Base-by-base conservation (phyloP, 768 basidiomycete genomes). In the Symmetrospora coprosmae region DNA sequence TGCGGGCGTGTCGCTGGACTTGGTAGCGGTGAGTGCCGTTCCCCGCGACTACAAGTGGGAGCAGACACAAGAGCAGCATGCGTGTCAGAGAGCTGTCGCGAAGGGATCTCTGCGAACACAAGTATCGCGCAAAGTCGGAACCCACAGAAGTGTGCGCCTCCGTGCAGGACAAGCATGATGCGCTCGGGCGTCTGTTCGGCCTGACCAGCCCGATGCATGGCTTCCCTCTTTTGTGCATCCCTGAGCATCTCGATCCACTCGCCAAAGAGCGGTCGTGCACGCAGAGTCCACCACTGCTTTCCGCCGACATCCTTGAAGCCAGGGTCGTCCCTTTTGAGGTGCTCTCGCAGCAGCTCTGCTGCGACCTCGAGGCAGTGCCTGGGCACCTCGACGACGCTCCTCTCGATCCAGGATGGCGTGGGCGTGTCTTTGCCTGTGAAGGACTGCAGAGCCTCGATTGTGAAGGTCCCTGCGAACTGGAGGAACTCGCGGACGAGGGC, bases 1-100 rank as follows among this genome's bases (percentile, higher is more conserved):
- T 97, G 35, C 90, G 81, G 6, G 91, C 91, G 67, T 82, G 81
- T 23, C 89, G 80, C 71, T 87, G 85, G 45, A 87, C 82, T 65
- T 80, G 80, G 62, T 74, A 74, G 35, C 73, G 65, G 59, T 73
- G 72, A 11, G 73, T 73, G 39, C 73, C 73, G 64, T 72, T 70
- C 1, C 69, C 70, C 25, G 69, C 66, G 67, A 68, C n/a, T n/a
- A n/a, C n/a, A n/a, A n/a, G n/a, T n/a, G n/a, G n/a, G n/a, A 70
- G 48, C 68, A 69, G 51, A 34, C 84, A 85, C 37, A 84, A 85
- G 70, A 84, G 87, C n/a, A 83, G 86, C 34, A 83, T 21, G 37
- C 38, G 48, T 31, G 7, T 14, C n/a, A 5, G 30, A 60, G 11
- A 61, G 60, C 14, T 7, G 43, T 28, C 30, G 21, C 52, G 11